Base-by-base conservation (phyloP, 495 filamentous ascomycete species). In the Choiromyces venosus region DNA sequence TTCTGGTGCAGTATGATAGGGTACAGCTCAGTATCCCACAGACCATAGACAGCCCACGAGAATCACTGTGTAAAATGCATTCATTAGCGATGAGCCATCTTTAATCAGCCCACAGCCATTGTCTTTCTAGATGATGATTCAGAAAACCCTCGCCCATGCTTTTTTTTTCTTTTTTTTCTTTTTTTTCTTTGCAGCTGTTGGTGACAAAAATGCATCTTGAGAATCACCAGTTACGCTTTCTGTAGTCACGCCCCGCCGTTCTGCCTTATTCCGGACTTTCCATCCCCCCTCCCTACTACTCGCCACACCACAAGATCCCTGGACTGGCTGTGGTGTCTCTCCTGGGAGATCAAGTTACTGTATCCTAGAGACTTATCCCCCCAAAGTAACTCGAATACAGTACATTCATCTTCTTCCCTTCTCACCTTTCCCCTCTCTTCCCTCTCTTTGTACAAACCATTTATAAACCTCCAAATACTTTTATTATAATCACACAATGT, bases 71-170 rank as follows among this genome's bases (percentile, higher is more conserved):
- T 61, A 61, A 25, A 61, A 61, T 61, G 52, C 14, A 29, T 61
- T 61, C n/a, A 61, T 61, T 61, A 33, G 52, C 52, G 52, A 61
- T 61, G 52, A 61, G 52, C 52, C 52, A 61, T 61, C 52, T n/a
- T 29, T 10, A 61, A 61, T 29, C 52, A 29, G 52, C n/a, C 52
- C 52, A 61, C 46, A 56, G n/a, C 9, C 52, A 61, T 61, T 4
- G 12, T 29, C 52, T 4, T 29, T 61, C 52, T 33, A 52, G n/a
- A 21, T 52, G 44, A 56, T 56, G 52, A 29, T 56, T 56, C 52
- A 29, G 52, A 9, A 25, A 9, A 19, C 18, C 8, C 42, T n/a
- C 8, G 29, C 52, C 25, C 25, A 29, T 61, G 25, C 46, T 61
- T 61, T 33, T 33, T n/a, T n/a, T n/a, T n/a, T n/a, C n/a, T n/a